These are phyloP conservation scores for Centella asiatica DNA, from an alignment of 129 eudicot genomes.

Conservation along the genomic window DNA sequence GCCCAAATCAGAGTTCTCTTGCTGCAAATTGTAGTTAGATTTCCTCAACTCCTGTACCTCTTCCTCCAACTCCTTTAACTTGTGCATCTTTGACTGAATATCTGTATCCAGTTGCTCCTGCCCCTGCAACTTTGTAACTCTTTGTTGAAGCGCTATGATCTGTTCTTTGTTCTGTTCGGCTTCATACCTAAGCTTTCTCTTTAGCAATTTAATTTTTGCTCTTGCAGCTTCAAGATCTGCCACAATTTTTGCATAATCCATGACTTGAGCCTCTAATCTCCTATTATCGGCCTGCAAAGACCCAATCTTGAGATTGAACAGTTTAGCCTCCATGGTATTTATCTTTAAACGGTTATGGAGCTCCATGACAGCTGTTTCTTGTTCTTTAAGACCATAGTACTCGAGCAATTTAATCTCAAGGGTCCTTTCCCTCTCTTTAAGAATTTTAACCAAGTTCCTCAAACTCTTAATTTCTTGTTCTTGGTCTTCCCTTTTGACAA, in stretches of 20 bases:
- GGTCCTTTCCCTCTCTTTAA: constrained; percentile 54
- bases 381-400: constrained; percentile 84
- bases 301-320: constrained; percentile 52
- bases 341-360: constrained; percentile 71
- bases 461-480: constrained; percentile 60
- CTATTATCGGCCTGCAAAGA: constrained; percentile 60
- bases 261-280: constrained; percentile 49
- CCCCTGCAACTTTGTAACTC: constrained; percentile 47
- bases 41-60: constrained; percentile 53
- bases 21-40: constrained; percentile 30
- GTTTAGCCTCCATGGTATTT: constrained; percentile 64
- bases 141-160: constrained; percentile 41
- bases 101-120: constrained; percentile 33
- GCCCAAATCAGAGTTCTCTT: constrained; percentile 52
- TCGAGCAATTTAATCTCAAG: constrained; percentile 79
- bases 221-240: constrained; percentile 69
- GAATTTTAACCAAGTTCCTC: constrained; percentile 40
- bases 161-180: constrained; percentile 52
- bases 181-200: constrained; percentile 52
- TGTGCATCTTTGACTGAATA: constrained; percentile 24
- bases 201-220: constrained; percentile 53
- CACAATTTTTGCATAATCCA: constrained; percentile 47
- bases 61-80: constrained; percentile 44
- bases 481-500: constrained; percentile 25
- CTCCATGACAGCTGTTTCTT: constrained; percentile 75